Evolutionary conservation across 805 yeast species (phyloP), one percentile per base, ranked within the genome.

Genomic region (Candida ponderosae): DNA sequence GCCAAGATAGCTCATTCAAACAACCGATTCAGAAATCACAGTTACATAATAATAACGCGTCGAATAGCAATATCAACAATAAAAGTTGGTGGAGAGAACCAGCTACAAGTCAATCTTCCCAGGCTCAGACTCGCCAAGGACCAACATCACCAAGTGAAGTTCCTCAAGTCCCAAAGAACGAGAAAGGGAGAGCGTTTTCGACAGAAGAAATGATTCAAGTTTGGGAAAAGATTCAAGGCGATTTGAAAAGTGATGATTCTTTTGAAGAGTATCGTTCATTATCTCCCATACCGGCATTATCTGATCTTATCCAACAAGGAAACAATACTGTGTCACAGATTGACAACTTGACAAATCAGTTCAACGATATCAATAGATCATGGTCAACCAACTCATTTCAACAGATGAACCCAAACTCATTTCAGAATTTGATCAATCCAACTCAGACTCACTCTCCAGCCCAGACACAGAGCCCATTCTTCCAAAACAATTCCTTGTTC

Each of bases 141-240:
- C 7, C 34, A 41, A 20, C 33, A 34, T 18, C 35, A 28, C 18
- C 34, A 30, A 9, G 34, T 33, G 6, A 10, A 31, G 6, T n/a
- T 35, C 17, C 18, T 27, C 15, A 18, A 29, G 24, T 33, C 17
- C 20, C 19, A 14, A 26, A 27, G 27, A 29, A 15, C 17, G 31
- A 30, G 19, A 21, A 5, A 11, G 21, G 28, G 15, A 14, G 59
- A 40, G 57, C 58, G 20, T 76, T 78, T 47, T 48, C 74, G 6
- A 59, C 75, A 54, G 65, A 68, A 21, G 76, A 78, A 45, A 66
- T 79, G 44, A 65, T 78, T 41, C 59, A 66, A 18, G 68, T 76
- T 11, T 78, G 79, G 71, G 54, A 63, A 17, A 58, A 65, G 56
- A 51, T 61, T 26, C 48, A 51, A 7, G 46, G 53, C 24, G 54